Percentiles rank a stretch among this genome's conserved stretches.
phyloP scores from a whole-genome alignment of 164 flowering plant species.

The Taxillus chinensis region DNA sequence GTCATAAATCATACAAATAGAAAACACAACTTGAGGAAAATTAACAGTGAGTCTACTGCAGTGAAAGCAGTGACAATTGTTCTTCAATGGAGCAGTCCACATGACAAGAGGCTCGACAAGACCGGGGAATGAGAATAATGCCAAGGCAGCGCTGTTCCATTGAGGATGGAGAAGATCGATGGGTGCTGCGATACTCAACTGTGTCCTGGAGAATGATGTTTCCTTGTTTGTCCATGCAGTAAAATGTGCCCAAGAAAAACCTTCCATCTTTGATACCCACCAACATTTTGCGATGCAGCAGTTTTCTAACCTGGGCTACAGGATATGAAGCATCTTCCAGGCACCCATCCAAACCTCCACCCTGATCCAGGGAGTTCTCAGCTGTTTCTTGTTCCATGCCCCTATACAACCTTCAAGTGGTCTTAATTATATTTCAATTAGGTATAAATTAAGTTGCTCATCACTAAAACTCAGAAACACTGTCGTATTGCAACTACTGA shows the following conservation, averaged over 20 bases:
- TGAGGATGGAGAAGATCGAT: conserved; percentile 60
- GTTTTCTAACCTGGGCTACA: conserved; percentile 38
- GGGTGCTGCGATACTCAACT: conserved; percentile 67
- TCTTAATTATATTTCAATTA: too few species aligned
- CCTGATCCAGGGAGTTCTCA: conserved; percentile 9
- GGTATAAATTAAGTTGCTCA: too few species aligned
- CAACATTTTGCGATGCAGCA: conserved; percentile 50
- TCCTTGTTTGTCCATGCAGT: conserved; percentile 94
- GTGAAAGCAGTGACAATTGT: conserved; percentile 49
- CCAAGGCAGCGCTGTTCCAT: conserved; percentile 85
- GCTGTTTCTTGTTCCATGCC: conserved; percentile 21
- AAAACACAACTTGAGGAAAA: too few species aligned
- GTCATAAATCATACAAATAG: too few species aligned
- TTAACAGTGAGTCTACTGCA: conserved; percentile 14
- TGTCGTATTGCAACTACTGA: too few species aligned
- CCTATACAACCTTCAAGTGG: not conserved
- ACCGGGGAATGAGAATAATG: conserved; percentile 73
- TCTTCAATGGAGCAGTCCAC: conserved; percentile 67
- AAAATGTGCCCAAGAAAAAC: conserved; percentile 70
- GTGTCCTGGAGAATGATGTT: conserved; percentile 92
- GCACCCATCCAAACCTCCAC: conserved; percentile 14
- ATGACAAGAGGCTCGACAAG: conserved; percentile 75
- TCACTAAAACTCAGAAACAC: too few species aligned
- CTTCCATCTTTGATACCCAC: conserved; percentile 82
- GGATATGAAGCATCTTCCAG: conserved; percentile 9